phyloP scores from a whole-genome alignment of 495 filamentous ascomycete genomes.

The Paragyromitra xinjiangensis region DNA sequence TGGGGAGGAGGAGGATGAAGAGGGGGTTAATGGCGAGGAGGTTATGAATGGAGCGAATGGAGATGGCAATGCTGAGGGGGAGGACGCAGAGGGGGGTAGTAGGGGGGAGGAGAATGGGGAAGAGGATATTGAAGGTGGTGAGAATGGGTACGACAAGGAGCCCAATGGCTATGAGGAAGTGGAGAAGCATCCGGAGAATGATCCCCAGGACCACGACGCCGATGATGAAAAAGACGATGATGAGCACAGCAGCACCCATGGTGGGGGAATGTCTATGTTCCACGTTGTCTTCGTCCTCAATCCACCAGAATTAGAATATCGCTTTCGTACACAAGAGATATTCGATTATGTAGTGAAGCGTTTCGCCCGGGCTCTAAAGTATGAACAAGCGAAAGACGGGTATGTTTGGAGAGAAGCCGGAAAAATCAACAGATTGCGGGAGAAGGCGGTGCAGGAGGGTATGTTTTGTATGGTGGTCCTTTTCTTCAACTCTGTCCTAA shows the following conservation, averaged over 20 bases:
- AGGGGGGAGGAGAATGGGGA: conserved; percentile 19
- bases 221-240: conserved; percentile 60
- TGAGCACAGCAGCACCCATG: conserved; percentile 56
- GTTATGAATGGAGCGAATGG: conserved; percentile 55
- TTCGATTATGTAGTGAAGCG: conserved; percentile 89
- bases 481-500: neutral
- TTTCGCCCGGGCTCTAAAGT: conserved; percentile 86
- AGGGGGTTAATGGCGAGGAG: conserved; percentile 51
- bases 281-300: conserved; percentile 92
- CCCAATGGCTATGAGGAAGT: conserved; percentile 13
- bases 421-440: conserved; percentile 76
- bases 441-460: conserved; percentile 81
- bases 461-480: conserved; percentile 53
- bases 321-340: conserved; percentile 76
- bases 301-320: conserved; percentile 78
- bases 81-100: neutral
- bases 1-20: conserved; percentile 47
- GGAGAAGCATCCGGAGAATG: conserved; percentile 7
- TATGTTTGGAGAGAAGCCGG: conserved; percentile 90
- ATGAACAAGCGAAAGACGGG: conserved; percentile 83
- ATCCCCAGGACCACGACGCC: conserved; percentile 5
- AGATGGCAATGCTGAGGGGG: neutral
- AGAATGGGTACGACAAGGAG: conserved; percentile 58
- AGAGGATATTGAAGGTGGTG: neutral
- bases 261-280: conserved; percentile 85